Evolutionary conservation across 2,329 filamentous ascomycete species (phyloP).

Genomic region (Trichoderma arundinaceum): DNA sequence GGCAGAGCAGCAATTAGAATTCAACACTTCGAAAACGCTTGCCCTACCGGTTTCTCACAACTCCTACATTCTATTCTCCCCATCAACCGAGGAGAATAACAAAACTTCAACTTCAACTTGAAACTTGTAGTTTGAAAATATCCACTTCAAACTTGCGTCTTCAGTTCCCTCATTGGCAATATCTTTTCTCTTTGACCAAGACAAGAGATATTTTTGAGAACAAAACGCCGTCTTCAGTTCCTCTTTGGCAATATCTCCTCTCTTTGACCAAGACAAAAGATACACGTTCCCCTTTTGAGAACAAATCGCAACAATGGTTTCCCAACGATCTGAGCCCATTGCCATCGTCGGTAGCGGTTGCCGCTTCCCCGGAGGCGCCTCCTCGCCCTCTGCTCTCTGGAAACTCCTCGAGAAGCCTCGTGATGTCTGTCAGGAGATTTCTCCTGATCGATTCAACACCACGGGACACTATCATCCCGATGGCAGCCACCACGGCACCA

Average conservation of each 20-base stretch:
- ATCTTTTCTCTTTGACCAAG: no score
- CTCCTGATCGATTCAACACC: slow-evolving; percentile 34
- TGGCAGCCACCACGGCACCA: slow-evolving; percentile 39
- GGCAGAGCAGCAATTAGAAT: background rate
- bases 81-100: no score
- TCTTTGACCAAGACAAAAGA: no score
- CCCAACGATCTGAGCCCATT: slow-evolving; percentile 34
- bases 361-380: slow-evolving; percentile 36
- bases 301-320: background rate
- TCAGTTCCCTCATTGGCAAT: no score
- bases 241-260: no score
- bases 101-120: no score
- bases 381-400: slow-evolving; percentile 34
- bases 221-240: no score
- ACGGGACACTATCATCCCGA: slow-evolving; percentile 36
- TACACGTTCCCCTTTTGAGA: no score
- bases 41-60: background rate
- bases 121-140: no score
- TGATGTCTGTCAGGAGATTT: slow-evolving; percentile 28
- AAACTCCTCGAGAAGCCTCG: no score
- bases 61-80: background rate
- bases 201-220: no score
- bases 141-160: no score
- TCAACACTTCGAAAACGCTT: background rate
- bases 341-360: slow-evolving; percentile 38